Conservation (phyloP, 2,329 filamentous ascomycete genomes). For the Zarea fungicola region DNA sequence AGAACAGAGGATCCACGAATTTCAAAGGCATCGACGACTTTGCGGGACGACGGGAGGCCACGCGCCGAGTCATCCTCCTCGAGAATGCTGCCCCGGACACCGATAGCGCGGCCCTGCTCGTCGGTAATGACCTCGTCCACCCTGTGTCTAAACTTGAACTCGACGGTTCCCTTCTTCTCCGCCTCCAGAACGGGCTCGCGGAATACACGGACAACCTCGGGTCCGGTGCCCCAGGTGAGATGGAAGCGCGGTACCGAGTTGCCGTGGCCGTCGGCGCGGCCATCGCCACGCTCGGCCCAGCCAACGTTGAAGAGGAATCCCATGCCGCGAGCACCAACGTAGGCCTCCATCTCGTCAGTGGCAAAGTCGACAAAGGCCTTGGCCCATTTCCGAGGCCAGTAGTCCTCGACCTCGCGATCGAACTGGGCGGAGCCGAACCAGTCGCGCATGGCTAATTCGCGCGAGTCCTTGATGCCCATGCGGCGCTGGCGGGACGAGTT, state of each 20-base stretch:
- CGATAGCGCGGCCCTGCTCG: conserved; percentile 43
- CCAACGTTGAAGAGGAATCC: conserved; percentile 50
- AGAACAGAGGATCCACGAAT: conserved; percentile 47
- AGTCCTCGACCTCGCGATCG: conserved; percentile 50
- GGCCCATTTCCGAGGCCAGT: conserved; percentile 58
- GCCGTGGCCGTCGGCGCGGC: conserved; percentile 51
- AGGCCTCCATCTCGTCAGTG: conserved; percentile 51
- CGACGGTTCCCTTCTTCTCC: conserved; percentile 46
- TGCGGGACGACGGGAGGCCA: conserved; percentile 48
- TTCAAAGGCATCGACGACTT: conserved; percentile 46
- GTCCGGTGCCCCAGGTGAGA: conserved; percentile 56
- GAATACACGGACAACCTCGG: conserved; percentile 55
- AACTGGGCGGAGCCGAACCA: conserved; percentile 55
- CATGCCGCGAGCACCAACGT: conserved; percentile 49
- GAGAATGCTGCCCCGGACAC: conserved; percentile 49
- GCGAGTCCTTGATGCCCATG: conserved; percentile 53
- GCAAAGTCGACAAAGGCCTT: conserved; percentile 60
- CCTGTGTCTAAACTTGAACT: conserved; percentile 51
- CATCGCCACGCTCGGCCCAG: conserved; percentile 57
- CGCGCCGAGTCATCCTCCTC: conserved; percentile 44
- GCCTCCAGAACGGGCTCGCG: conserved; percentile 49
- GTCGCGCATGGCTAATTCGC: conserved; percentile 52
- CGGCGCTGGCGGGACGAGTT: conserved; percentile 52
- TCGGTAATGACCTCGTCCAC: conserved; percentile 54
- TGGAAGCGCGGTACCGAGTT: conserved; percentile 61